A percentile compares a stretch with the other conserved stretches of the same genome.
These are phyloP conservation scores for Pleurotus sapidus DNA, from an alignment of 768 basidiomycete genomes.

Conservation along the genomic window DNA sequence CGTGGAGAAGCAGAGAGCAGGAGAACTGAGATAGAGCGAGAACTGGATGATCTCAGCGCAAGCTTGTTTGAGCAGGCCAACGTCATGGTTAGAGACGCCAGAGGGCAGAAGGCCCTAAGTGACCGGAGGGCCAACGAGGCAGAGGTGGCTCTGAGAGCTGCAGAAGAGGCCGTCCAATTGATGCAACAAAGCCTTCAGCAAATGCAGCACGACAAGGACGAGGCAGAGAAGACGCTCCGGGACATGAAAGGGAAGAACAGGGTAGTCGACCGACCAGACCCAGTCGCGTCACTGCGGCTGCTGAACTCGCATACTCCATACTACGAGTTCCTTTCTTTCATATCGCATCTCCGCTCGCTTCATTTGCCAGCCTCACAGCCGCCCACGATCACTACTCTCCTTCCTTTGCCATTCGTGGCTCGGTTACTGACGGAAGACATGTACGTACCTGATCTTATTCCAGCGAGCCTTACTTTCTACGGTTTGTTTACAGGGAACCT, in stretches of 20 bases:
- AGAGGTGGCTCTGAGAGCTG: conserved; percentile 74
- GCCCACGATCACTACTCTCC: conserved; percentile 71
- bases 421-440: conserved; percentile 80
- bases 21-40: conserved; percentile 81
- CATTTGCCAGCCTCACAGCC: conserved; percentile 58
- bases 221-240: conserved; percentile 48
- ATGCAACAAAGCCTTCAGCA: conserved; percentile 87
- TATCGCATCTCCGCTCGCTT: conserved; percentile 71
- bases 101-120: conserved; percentile 60
- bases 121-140: conserved; percentile 75
- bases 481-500: conserved; percentile 62
- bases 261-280: conserved; percentile 45
- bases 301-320: conserved; percentile 74
- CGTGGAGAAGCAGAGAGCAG: conserved; percentile 90
- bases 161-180: conserved; percentile 79
- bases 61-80: conserved; percentile 91
- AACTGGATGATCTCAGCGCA: conserved; percentile 92
- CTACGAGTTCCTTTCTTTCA: conserved; percentile 75
- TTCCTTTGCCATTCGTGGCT: conserved; percentile 75
- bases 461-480: conserved; percentile 8
- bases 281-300: conserved; percentile 38
- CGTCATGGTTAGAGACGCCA: conserved; percentile 95
- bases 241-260: conserved; percentile 67
- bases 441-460: conserved; percentile 44
- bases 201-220: conserved; percentile 65